Evolutionary conservation across 2,329 filamentous ascomycete genomes (phyloP).

Genomic region (Pseudogymnoascus sp.): DNA sequence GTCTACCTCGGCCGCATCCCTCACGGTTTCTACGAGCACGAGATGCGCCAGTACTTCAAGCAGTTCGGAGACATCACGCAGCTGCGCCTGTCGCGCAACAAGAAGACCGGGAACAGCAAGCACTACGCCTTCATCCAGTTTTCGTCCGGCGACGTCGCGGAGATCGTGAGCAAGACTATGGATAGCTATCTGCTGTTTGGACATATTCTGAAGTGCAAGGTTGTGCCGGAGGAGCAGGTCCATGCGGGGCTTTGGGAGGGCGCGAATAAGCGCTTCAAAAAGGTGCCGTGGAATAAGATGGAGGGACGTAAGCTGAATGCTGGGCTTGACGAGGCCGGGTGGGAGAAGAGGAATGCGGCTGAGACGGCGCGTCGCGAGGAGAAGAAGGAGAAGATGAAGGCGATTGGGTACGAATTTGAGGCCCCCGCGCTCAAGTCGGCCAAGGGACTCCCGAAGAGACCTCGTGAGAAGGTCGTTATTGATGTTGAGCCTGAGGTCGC

Average conservation of each 20-base stretch:
- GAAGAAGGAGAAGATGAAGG: conserved; percentile 68
- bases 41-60: conserved; percentile 87
- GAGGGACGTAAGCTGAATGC: conserved; percentile 66
- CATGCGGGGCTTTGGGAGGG: conserved; percentile 82
- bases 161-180: conserved; percentile 93
- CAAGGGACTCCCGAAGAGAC: conserved; percentile 40
- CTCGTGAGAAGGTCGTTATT: conserved; percentile 16
- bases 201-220: conserved; percentile 82
- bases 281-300: conserved; percentile 79
- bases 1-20: conserved; percentile 88
- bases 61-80: conserved; percentile 79
- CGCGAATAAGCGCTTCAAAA: conserved; percentile 82
- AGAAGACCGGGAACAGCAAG: conserved; percentile 81
- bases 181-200: conserved; percentile 94
- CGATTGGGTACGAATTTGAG: conserved; percentile 75
- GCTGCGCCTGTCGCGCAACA: conserved; percentile 82
- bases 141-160: conserved; percentile 63
- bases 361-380: conserved; percentile 62
- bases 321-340: conserved; percentile 64
- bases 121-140: conserved; percentile 97
- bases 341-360: conserved; percentile 64
- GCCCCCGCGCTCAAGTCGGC: conserved; percentile 62
- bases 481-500: conserved; percentile 20
- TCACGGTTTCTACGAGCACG: conserved; percentile 93
- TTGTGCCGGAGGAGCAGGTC: conserved; percentile 66